Evolutionary conservation across 805 yeast genomes (phyloP), one percentile per base, ranked within the genome.

Genomic region (Yamadazyma phyllophila): DNA sequence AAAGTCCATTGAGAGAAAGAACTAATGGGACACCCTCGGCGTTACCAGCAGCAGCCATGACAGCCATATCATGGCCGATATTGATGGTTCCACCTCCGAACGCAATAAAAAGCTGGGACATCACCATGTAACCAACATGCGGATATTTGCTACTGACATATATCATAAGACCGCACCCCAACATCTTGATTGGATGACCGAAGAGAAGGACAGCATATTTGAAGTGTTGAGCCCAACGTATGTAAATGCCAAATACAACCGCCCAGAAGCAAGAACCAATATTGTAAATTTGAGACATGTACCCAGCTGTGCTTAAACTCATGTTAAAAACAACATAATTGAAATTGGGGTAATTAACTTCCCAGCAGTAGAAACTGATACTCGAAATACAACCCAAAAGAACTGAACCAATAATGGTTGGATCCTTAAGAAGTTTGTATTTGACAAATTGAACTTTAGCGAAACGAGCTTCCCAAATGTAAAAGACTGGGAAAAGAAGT

Each of bases 401-500:
- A 14, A 14, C 13, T 7, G 46, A 39, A 36, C 46, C 46, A 11
- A 57, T 1, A 13, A 62, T 59, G 17, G 65, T 58, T 11, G 53
- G 45, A 12, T 63, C 39, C 36, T 45, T 52, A 39, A 63, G 50
- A 17, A 63, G 47, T 13, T 50, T 49, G 51, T 51, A 63, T 15
- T 49, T 48, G 36, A 63, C 53, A 50, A 63, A 61, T 29, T 55
- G 62, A 9, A 45, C 42, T 17, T 43, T 48, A 24, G 66, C 65
- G 29, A 26, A 39, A 35, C n/a, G 39, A 15, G 27, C 31, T 37
- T 50, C 51, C 54, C 54, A 50, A n/a, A 47, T 20, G 5, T 20
- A 32, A 34, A 50, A 50, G 11, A 42, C 45, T 26, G 49, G 49
- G 39, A 46, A 46, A 37, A 46, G 43, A 4, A 31, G 12, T 59